Conservation (phyloP, 2,329 filamentous ascomycete genomes). For the Dothistroma septosporum region DNA sequence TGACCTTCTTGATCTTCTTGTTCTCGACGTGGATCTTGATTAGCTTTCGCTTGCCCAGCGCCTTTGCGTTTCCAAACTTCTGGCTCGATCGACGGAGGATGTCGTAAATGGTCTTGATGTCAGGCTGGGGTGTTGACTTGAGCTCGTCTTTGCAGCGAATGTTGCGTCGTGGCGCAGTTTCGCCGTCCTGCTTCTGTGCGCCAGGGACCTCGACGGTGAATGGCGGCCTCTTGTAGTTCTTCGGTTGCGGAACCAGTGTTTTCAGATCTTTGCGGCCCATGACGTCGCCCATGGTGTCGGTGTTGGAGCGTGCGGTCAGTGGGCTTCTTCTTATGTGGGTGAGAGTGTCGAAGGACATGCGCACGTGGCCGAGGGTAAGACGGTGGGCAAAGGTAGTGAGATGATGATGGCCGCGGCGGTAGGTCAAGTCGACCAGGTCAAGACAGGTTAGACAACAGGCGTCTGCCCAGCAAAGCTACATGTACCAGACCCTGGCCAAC, state of each 20-base stretch:
- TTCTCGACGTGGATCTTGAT: conserved; percentile 75
- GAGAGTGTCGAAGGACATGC: conserved; percentile 21
- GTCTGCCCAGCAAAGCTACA: background rate
- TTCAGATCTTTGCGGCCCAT: conserved; percentile 43
- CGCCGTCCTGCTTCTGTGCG: conserved; percentile 65
- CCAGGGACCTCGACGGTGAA: conserved; percentile 71
- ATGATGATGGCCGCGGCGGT: background rate
- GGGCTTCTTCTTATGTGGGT: background rate
- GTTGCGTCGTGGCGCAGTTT: conserved; percentile 79
- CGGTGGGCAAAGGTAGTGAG: background rate
- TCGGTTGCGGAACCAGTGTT: conserved; percentile 47
- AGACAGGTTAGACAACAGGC: background rate
- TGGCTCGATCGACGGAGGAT: conserved; percentile 66
- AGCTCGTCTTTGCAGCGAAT: conserved; percentile 67
- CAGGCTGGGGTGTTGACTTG: conserved; percentile 60
- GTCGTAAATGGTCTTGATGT: conserved; percentile 73
- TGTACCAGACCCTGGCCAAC: background rate
- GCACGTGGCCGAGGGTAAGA: background rate
- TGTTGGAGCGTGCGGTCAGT: conserved; percentile 3
- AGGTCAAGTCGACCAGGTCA: background rate
- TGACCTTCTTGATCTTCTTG: conserved; percentile 84
- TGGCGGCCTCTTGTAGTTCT: conserved; percentile 59
- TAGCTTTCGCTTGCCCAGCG: conserved; percentile 64
- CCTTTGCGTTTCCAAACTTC: conserved; percentile 52
- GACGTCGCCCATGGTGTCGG: conserved; percentile 31